phyloP scores from a whole-genome alignment of 345 rosid species.

The Acer negundo region DNA sequence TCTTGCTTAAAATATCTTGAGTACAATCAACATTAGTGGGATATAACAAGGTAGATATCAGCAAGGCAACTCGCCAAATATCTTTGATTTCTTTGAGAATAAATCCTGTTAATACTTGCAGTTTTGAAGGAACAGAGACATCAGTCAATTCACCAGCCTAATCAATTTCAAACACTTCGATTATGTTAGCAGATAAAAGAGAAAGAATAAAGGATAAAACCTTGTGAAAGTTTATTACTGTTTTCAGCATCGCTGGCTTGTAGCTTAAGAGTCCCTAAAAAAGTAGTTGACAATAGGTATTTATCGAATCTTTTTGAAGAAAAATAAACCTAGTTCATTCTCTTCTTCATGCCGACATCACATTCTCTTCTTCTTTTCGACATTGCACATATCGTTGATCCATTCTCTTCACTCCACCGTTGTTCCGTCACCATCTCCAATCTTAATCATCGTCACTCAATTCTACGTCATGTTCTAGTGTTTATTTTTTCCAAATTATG shows the following conservation, averaged over 20 bases:
- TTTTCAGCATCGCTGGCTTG: conserved; percentile 80
- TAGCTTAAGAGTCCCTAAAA: conserved; percentile 75
- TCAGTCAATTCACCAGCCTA: conserved; percentile 49
- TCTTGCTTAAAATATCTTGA: conserved; percentile 33
- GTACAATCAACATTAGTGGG: conserved; percentile 39
- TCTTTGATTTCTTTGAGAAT: conserved; percentile 79
- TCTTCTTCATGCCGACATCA: no score
- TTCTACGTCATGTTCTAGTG: no score
- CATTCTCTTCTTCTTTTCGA: no score
- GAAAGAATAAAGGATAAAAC: conserved; percentile 59
- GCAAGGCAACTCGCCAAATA: conserved; percentile 77
- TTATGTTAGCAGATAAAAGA: conserved; percentile 43
- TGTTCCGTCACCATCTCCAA: no score
- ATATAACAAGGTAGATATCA: conserved; percentile 58
- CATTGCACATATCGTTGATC: no score
- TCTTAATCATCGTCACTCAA: no score
- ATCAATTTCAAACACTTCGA: conserved; percentile 46
- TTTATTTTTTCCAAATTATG: no score
- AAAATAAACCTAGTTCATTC: no score
- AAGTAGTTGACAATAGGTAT: conserved; percentile 68
- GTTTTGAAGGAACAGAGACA: conserved; percentile 47
- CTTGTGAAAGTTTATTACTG: conserved; percentile 64
- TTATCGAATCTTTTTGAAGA: no score
- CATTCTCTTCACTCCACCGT: no score
- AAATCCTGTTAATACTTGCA: conserved; percentile 74